Evolutionary conservation across 2,329 filamentous ascomycete genomes (phyloP).

Genomic region (Pseudonectria buxi): DNA sequence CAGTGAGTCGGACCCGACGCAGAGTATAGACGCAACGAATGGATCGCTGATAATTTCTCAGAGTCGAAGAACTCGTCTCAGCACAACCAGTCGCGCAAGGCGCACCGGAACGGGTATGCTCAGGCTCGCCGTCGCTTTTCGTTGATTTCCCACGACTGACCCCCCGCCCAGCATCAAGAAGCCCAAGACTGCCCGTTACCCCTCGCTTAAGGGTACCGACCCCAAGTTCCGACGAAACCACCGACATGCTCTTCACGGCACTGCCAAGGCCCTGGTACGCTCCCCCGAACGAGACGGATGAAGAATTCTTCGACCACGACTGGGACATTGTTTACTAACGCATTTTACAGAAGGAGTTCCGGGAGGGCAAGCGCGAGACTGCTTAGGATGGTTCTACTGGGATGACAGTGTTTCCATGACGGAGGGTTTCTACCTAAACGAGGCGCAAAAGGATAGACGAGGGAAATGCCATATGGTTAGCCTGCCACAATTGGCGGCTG

Average conservation of each 20-base stretch:
- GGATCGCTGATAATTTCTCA: constrained; percentile 33
- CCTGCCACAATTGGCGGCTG: constrained; percentile 12
- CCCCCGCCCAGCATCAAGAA: constrained; percentile 88
- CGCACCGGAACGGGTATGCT: constrained; percentile 96
- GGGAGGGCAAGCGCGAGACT: constrained; percentile 88
- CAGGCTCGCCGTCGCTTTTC: not conserved
- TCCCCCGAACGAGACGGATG: constrained; percentile 3
- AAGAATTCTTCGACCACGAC: not conserved
- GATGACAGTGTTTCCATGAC: constrained; percentile 16
- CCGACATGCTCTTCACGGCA: constrained; percentile 98
- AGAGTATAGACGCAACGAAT: not conserved
- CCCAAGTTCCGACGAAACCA: constrained; percentile 99
- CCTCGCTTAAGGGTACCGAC: constrained; percentile 96
- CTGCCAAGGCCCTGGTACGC: constrained; percentile 91
- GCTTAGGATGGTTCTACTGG: constrained; percentile 49
- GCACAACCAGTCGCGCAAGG: constrained; percentile 98
- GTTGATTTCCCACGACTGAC: constrained; percentile 11
- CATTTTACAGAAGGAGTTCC: constrained; percentile 78
- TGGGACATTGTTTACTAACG: constrained; percentile 24
- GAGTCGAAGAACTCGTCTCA: constrained; percentile 99
- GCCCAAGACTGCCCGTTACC: constrained; percentile 98
- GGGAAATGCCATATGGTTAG: constrained; percentile 17
- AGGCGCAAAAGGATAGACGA: constrained; percentile 16
- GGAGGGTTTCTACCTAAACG: constrained; percentile 16
- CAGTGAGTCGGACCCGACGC: constrained; percentile 26